Evolutionary conservation across 2,329 filamentous ascomycete species (phyloP).

Genomic region (Ophiostoma montium): DNA sequence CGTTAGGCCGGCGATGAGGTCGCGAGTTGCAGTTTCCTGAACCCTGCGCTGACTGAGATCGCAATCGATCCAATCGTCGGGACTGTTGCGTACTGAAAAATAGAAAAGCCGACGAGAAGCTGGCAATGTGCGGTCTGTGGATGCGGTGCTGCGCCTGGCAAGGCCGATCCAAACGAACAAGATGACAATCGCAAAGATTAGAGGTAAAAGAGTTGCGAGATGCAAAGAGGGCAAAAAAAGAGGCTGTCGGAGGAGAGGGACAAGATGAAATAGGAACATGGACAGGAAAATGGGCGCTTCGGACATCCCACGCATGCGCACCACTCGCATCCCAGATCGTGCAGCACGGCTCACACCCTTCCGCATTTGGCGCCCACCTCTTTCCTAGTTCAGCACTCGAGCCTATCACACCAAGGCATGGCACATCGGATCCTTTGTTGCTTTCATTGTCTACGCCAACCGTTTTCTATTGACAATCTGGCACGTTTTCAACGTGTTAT

Average conservation of each 20-base stretch:
- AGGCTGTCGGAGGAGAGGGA: not conserved
- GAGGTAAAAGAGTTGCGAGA: not conserved
- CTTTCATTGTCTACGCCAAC: not conserved
- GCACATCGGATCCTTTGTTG: not conserved
- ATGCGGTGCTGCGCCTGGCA: too few relatives aligned
- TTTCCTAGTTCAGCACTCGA: not conserved
- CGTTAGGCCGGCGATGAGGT: too few relatives aligned
- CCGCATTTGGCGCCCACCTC: slow-evolving; percentile 3
- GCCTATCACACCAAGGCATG: not conserved
- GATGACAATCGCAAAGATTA: not conserved
- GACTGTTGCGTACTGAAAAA: too few relatives aligned
- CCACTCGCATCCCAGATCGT: not conserved
- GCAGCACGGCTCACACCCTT: not conserved
- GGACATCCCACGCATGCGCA: not conserved
- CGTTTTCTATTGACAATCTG: not conserved
- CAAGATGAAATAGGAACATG: not conserved
- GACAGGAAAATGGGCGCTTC: not conserved
- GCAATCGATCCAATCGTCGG: too few relatives aligned
- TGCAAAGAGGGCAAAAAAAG: not conserved
- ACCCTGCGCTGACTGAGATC: too few relatives aligned
- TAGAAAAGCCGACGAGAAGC: too few relatives aligned
- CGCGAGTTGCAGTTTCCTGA: too few relatives aligned
- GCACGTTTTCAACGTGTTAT: not conserved
- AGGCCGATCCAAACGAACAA: too few relatives aligned
- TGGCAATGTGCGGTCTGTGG: too few relatives aligned